Percentiles rank a stretch among this genome's conserved stretches.
Conservation (phyloP, 2,329 filamentous ascomycete genomes). For the Metarhizium robertsii region DNA sequence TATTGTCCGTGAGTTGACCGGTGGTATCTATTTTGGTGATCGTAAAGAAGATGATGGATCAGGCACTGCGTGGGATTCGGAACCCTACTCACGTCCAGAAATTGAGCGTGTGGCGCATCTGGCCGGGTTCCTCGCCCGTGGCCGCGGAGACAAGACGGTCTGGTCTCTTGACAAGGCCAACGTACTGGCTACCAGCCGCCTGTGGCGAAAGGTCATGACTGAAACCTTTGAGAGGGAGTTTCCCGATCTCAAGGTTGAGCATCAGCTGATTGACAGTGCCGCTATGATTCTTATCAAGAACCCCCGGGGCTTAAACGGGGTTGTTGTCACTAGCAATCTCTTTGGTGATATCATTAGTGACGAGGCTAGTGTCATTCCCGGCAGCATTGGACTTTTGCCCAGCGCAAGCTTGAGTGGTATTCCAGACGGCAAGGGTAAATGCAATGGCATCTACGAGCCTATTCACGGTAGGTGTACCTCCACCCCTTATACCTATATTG, state of each 20-base stretch:
- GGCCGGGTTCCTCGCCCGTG: constrained; percentile 70
- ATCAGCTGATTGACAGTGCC: constrained; percentile 93
- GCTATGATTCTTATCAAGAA: constrained; percentile 98
- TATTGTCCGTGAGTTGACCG: constrained; percentile 84
- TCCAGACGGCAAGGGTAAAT: constrained; percentile 73
- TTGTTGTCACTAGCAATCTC: constrained; percentile 86
- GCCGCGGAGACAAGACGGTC: constrained; percentile 59
- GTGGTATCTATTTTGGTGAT: constrained; percentile 92
- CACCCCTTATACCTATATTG: neutral
- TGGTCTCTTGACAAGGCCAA: constrained; percentile 95
- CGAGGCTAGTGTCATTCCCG: constrained; percentile 90
- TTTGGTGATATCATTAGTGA: constrained; percentile 96
- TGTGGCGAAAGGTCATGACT: constrained; percentile 82
- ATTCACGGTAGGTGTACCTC: constrained; percentile 64
- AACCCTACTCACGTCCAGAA: constrained; percentile 76
- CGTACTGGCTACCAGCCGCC: constrained; percentile 77
- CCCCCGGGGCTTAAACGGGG: constrained; percentile 75
- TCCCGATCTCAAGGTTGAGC: constrained; percentile 71
- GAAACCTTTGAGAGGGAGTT: constrained; percentile 85
- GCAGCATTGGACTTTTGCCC: constrained; percentile 78
- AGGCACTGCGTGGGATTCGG: constrained; percentile 70
- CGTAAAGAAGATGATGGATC: constrained; percentile 61
- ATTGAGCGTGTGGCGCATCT: constrained; percentile 82
- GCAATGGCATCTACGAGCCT: constrained; percentile 95
- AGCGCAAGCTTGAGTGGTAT: constrained; percentile 80